Evolutionary conservation across 768 basidiomycete species (phyloP).

Genomic region (Phaeotremella skinneri): DNA sequence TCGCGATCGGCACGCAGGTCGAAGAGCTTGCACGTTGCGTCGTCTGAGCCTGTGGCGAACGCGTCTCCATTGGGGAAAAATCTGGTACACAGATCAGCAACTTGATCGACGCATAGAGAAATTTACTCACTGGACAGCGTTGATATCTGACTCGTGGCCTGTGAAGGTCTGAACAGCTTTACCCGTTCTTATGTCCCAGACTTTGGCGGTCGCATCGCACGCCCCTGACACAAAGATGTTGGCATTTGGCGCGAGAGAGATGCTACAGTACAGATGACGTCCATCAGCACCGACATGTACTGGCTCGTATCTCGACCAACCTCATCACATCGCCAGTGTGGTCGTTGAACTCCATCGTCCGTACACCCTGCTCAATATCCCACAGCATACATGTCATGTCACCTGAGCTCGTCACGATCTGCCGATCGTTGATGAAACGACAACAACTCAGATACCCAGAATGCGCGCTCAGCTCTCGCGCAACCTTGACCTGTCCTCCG

Average conservation of each 20-base stretch:
- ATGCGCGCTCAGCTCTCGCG: constrained; percentile 92
- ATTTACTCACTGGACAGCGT: constrained; percentile 87
- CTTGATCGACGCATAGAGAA: not conserved
- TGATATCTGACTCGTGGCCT: constrained; percentile 98
- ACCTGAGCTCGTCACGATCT: constrained; percentile 95
- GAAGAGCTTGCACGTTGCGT: constrained; percentile 96
- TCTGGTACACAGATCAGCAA: constrained; percentile 54
- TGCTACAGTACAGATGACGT: constrained; percentile 54
- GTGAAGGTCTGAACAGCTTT: constrained; percentile 98
- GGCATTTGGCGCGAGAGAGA: constrained; percentile 90
- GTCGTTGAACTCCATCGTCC: constrained; percentile 98
- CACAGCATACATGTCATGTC: constrained; percentile 99
- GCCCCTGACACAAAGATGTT: constrained; percentile 98
- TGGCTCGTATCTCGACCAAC: constrained; percentile 60
- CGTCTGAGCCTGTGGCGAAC: constrained; percentile 97
- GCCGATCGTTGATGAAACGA: constrained; percentile 96
- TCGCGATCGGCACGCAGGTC: constrained; percentile 98
- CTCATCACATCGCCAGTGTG: constrained; percentile 99
- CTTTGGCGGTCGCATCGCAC: constrained; percentile 95
- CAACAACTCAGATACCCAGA: constrained; percentile 98
- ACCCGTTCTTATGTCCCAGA: constrained; percentile 98
- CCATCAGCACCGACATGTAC: not conserved
- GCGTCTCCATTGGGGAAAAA: constrained; percentile 99
- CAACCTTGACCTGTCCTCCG: constrained; percentile 65
- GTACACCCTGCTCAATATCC: constrained; percentile 97